Evolutionary conservation across 1,139 yeast genomes (phyloP).

Genomic region (Yamadazyma dushanensis): DNA sequence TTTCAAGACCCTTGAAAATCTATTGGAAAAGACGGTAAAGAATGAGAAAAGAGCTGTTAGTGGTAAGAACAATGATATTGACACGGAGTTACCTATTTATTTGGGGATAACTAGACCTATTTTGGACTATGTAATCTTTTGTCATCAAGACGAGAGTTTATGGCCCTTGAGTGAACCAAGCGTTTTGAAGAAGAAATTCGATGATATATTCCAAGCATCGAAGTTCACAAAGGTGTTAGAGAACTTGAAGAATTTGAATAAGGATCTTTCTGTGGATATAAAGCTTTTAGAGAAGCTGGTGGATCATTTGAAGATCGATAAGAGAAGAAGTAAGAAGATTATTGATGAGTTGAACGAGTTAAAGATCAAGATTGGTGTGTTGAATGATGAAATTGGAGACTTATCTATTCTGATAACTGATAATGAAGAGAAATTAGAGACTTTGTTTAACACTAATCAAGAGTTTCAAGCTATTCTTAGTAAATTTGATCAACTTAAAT

Average conservation of each 20-base stretch:
- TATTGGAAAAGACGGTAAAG: constrained; percentile 61
- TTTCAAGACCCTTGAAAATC: constrained; percentile 91
- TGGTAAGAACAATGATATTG: constrained; percentile 84
- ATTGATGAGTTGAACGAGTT: constrained; percentile 48
- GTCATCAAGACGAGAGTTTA: constrained; percentile 95
- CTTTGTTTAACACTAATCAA: constrained; percentile 73
- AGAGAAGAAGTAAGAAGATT: constrained; percentile 67
- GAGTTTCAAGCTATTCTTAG: constrained; percentile 74
- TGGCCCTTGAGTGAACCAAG: constrained; percentile 98
- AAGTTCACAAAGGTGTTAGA: constrained; percentile 91
- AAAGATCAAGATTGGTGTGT: constrained; percentile 42
- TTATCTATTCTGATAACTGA: constrained; percentile 51
- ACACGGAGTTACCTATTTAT: constrained; percentile 73
- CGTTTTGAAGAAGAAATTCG: constrained; percentile 84
- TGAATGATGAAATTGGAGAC: constrained; percentile 49
- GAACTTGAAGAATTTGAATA: constrained; percentile 69
- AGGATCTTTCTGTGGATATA: constrained; percentile 74
- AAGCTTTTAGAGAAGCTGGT: constrained; percentile 77
- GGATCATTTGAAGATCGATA: constrained; percentile 70
- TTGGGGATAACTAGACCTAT: constrained; percentile 89
- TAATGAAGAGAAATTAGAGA: constrained; percentile 60
- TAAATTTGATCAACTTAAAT: constrained; percentile 57
- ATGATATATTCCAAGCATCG: constrained; percentile 94
- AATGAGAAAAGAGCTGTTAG: constrained; percentile 76
- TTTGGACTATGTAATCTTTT: constrained; percentile 88